phyloP scores from a whole-genome alignment of 139 green algal genomes.

The Asterochloris sp. region DNA sequence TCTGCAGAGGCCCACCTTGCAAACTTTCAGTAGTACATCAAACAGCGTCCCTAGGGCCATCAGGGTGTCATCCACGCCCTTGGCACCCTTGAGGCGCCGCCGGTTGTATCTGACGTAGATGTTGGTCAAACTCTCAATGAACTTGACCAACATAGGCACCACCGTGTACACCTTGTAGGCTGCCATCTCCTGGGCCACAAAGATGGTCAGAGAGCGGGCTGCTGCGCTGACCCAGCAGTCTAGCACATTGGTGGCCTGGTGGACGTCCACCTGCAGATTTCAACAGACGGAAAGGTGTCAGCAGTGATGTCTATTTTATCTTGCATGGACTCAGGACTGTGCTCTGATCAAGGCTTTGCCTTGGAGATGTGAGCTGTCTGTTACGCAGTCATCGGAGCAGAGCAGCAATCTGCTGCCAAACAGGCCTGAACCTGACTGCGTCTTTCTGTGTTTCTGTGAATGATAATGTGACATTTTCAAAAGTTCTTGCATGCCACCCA shows the following conservation, averaged over 20 bases:
- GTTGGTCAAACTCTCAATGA: slow-evolving; percentile 98
- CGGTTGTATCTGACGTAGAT: slow-evolving; percentile 99
- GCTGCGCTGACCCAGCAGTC: slow-evolving; percentile 88
- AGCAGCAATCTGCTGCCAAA: too few relatives aligned
- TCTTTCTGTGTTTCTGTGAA: too few relatives aligned
- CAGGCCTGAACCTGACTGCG: too few relatives aligned
- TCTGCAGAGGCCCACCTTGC: slow-evolving; percentile 46
- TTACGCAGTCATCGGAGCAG: too few relatives aligned
- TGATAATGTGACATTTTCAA: too few relatives aligned
- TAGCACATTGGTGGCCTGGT: slow-evolving; percentile 73
- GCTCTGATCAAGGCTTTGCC: too few relatives aligned
- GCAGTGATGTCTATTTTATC: too few relatives aligned
- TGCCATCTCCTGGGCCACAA: slow-evolving; percentile 86
- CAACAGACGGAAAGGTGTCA: too few relatives aligned
- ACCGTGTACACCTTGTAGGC: slow-evolving; percentile 98
- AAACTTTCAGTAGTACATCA: slow-evolving; percentile 85
- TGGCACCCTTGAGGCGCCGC: slow-evolving; percentile 83
- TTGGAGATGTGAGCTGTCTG: too few relatives aligned
- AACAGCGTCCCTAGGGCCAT: slow-evolving; percentile 74
- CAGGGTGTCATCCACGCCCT: slow-evolving; percentile 61
- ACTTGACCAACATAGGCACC: slow-evolving; percentile 86
- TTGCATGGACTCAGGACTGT: too few relatives aligned
- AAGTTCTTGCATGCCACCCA: too few relatives aligned
- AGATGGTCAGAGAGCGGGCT: slow-evolving; percentile 70
- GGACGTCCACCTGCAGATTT: slow-evolving; percentile 27